phyloP scores from a whole-genome alignment of 2,329 filamentous ascomycete species.

The Ciborinia camelliae region DNA sequence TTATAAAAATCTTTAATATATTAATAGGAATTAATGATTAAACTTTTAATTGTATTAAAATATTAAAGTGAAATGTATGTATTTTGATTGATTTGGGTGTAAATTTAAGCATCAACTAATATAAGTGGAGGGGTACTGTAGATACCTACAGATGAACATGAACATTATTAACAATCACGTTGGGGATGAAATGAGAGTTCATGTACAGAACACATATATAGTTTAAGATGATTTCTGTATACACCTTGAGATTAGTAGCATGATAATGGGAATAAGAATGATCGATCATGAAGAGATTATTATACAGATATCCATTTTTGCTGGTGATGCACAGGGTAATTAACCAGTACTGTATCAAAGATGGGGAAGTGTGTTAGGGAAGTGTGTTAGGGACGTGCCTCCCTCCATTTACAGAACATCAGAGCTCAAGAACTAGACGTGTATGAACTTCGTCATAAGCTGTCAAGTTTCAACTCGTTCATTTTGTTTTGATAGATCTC shows the following conservation, averaged over 20 bases:
- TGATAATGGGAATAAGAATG: neutral
- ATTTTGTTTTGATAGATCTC: too few species aligned
- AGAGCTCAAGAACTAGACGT: neutral
- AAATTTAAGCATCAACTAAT: too few species aligned
- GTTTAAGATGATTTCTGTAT: neutral
- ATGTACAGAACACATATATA: neutral
- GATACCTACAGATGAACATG: too few species aligned
- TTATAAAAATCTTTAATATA: too few species aligned
- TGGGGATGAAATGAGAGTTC: neutral
- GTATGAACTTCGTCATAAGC: neutral
- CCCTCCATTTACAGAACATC: neutral
- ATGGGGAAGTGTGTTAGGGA: neutral
- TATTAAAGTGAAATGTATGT: too few species aligned
- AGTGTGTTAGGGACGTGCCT: neutral
- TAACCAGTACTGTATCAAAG: neutral
- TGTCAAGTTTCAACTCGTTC: neutral
- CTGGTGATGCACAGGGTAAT: neutral
- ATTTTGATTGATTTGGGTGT: too few species aligned
- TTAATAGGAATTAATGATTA: too few species aligned
- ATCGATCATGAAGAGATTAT: neutral
- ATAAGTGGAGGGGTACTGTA: too few species aligned
- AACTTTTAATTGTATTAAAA: too few species aligned
- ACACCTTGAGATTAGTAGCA: neutral
- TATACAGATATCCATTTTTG: neutral
- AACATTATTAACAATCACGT: slow-evolving; percentile 8